Percentiles rank a stretch among this genome's conserved stretches.
phyloP scores from a whole-genome alignment of 2,329 filamentous ascomycete genomes.

The Domatiomyces catenatus region DNA sequence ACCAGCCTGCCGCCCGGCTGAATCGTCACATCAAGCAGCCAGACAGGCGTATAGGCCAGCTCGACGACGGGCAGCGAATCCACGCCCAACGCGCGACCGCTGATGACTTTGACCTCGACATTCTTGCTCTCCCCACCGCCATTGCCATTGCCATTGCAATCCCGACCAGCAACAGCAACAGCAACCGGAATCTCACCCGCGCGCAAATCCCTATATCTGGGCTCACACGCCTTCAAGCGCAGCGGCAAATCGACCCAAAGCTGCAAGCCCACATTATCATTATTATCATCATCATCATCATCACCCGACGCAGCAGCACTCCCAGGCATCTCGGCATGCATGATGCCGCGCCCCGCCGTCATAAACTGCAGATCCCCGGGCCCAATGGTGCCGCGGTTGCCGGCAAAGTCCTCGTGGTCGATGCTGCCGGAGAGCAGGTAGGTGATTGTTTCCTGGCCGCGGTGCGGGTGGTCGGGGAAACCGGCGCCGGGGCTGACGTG shows the following conservation, averaged over 20 bases:
- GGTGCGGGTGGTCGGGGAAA: slow-evolving; percentile 73
- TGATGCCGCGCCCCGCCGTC: slow-evolving; percentile 82
- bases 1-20: slow-evolving; percentile 61
- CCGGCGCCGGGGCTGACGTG: slow-evolving; percentile 62
- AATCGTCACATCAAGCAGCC: slow-evolving; percentile 74
- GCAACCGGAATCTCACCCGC: slow-evolving; percentile 64
- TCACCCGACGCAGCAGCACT: no score
- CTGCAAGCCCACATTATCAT: slow-evolving; percentile 85
- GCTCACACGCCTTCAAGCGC: slow-evolving; percentile 73
- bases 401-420: slow-evolving; percentile 85
- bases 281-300: no score
- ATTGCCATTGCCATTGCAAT: no score
- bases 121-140: slow-evolving; percentile 42
- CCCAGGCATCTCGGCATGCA: slow-evolving; percentile 89
- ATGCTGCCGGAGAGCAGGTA: slow-evolving; percentile 75
- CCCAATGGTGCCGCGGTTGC: slow-evolving; percentile 67
- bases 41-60: slow-evolving; percentile 92
- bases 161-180: no score
- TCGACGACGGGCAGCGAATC: slow-evolving; percentile 61
- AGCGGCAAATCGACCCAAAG: slow-evolving; percentile 86
- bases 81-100: slow-evolving; percentile 65
- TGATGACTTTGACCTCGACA: slow-evolving; percentile 83
- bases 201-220: slow-evolving; percentile 73
- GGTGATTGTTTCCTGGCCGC: slow-evolving; percentile 79
- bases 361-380: slow-evolving; percentile 94